Base-by-base conservation (phyloP, 2,329 filamentous ascomycete genomes). In the Cordyceps farinosa region DNA sequence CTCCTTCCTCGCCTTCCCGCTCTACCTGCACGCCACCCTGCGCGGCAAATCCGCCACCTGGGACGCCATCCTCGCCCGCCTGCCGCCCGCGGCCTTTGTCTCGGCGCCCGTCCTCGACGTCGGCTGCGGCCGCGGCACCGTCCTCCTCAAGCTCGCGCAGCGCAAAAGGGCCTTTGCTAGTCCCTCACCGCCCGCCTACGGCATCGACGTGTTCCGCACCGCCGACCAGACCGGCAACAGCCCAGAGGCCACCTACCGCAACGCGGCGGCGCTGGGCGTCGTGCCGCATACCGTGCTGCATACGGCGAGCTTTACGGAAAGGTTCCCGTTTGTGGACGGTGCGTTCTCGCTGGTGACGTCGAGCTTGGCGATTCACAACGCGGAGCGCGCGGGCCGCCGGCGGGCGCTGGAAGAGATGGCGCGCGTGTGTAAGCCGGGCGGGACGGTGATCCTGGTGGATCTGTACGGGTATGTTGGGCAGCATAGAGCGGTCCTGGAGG, bases 121-220 rank as follows among this genome's bases (percentile, higher is more conserved):
- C 53, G 66, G 66, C 57, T 67, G 66, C 61, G 66, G 66, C 32
- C 65, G 66, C 47, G 66, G 66, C 63, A 58, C 66, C 62, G 66
- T 67, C 38, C 58, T 67, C 36, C 58, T 67, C 54, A 66, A 65
- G 57, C 54, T 62, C 51, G 66, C 66, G 1, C 55, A 63, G 34
- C 64, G 60, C 56, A 65, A 60, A 52, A 62, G 53, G 34, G 30
- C 15, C 34, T 66, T 10, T 51, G 5, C 13, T 27, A 51, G 30
- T n/a, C 36, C 17, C 7, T 30, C 29, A 10, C 48, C 17, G 22
- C 60, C 52, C n/a, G 62, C 66, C 22, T 67, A 66, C 61, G 64
- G 66, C 47, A 66, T 67, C 60, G 66, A 66, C 64, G 63, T 67
- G 47, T 67, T 66, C 57, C 64, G 57, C 56, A 62, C 64, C 10